phyloP scores from a whole-genome alignment of 257 asterid genomes.

The Ilex asprella region DNA sequence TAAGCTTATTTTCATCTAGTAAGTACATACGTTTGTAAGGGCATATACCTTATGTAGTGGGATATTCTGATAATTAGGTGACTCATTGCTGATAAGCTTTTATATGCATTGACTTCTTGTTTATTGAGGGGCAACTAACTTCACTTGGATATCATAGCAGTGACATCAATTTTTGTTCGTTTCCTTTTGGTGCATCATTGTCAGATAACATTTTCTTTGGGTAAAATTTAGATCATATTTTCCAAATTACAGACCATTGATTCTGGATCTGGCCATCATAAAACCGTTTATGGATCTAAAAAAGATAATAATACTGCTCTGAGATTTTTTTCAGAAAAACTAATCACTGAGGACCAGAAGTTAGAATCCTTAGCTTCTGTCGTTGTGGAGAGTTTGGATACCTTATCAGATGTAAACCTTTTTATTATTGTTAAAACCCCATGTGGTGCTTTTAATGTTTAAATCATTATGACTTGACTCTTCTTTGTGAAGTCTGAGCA shows the following conservation, averaged over 20 bases:
- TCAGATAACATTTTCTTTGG: too few relatives aligned
- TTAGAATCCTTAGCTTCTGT: constrained; percentile 57
- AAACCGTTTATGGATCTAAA: constrained; percentile 53
- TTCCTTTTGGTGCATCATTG: too few relatives aligned
- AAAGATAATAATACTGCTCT: constrained; percentile 75
- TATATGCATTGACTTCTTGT: background rate
- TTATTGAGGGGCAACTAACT: too few relatives aligned
- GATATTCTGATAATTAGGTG: too few relatives aligned
- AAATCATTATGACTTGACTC: background rate
- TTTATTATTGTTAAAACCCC: background rate
- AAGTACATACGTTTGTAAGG: too few relatives aligned
- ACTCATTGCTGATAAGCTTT: constrained; percentile 7
- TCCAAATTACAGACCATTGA: constrained; percentile 59
- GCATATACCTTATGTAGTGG: too few relatives aligned
- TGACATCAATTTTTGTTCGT: too few relatives aligned
- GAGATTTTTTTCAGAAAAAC: constrained; percentile 59
- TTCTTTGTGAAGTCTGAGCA: constrained; percentile 47
- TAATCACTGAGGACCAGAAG: constrained; percentile 48
- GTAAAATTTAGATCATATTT: background rate
- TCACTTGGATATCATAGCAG: too few relatives aligned
- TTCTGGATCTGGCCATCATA: constrained; percentile 29
- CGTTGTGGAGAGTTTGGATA: constrained; percentile 52
- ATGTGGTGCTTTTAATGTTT: too few relatives aligned
- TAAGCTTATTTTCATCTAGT: too few relatives aligned
- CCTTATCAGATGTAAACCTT: constrained; percentile 40